Evolutionary conservation across 1,284 basidiomycete species (phyloP), one percentile per base, ranked within the genome.

Genomic region (Ganoderma multipileum): DNA sequence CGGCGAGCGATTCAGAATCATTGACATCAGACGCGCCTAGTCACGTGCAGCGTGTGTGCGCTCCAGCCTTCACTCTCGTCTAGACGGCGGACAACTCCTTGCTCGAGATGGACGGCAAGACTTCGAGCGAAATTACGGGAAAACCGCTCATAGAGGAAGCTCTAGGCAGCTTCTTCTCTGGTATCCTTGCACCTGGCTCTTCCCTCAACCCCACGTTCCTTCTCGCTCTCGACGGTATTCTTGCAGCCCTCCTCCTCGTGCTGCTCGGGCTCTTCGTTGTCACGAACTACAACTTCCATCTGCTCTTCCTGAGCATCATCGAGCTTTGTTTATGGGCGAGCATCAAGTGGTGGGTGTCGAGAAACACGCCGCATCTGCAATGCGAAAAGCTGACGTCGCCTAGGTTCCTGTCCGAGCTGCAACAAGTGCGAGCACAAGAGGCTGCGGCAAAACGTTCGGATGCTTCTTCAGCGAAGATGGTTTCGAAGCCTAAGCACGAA

Each of bases 121-220:
- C 52, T 2, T 1, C 23, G n/a, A n/a, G 3, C 7, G 30, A 44
- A 26, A 2, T 39, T 3, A 18, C 59, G 7, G 39, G 38, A 42
- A 36, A 23, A 14, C 16, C 47, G 0, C 3, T 26, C 11, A n/a
- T 38, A 23, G 66, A 64, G 5, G 47, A 44, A 14, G n/a, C 44
- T 2, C 39, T 23, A 9, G 61, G 39, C 28, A 67, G 66, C 6
- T 64, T 70, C 62, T 61, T 71, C 64, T 61, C 68, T 20, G 83
- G 84, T 66, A 83, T 94, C 69, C 83, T 94, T 16, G 85, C 81
- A 58, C 91, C 92, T 16, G 92, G 92, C 39, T 93, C 93, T 2
- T 92, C 92, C 2, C 80, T 93, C 11, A 80, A 92, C 71, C 91
- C 92, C 0, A 86, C 83, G 0, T 92, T 93, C 76, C 84, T 92